Percentiles rank a stretch among this genome's conserved stretches.
Conservation (phyloP, 495 filamentous ascomycete genomes). For the Lophiotrema nucula region DNA sequence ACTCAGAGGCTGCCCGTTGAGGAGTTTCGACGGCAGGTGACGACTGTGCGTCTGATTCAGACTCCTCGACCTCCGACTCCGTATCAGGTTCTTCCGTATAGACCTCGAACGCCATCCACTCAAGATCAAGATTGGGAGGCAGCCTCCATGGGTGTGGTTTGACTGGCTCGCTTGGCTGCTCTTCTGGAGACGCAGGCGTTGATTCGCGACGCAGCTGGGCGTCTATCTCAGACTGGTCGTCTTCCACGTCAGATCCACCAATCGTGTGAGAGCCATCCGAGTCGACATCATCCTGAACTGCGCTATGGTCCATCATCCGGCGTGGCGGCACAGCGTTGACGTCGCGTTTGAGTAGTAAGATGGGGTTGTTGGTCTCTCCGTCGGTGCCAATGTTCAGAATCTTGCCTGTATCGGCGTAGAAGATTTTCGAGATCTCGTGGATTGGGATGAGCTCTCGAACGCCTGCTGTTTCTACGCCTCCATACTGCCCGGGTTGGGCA, state of each 20-base stretch:
- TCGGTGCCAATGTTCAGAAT: slow-evolving; percentile 86
- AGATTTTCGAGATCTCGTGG: slow-evolving; percentile 90
- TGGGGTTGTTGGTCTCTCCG: slow-evolving; percentile 77
- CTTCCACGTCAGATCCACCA: slow-evolving; percentile 37
- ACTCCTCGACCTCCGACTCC: slow-evolving; percentile 46
- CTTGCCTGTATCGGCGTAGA: slow-evolving; percentile 93
- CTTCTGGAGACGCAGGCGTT: slow-evolving; percentile 15
- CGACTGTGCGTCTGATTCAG: slow-evolving; percentile 56
- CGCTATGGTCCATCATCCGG: slow-evolving; percentile 56
- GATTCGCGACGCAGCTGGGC: slow-evolving; percentile 61
- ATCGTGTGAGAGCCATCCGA: slow-evolving; percentile 34
- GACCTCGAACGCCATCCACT: slow-evolving; percentile 95
- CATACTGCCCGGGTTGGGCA: slow-evolving; percentile 61
- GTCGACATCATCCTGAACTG: slow-evolving; percentile 25
- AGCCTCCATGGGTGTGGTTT: slow-evolving; percentile 57
- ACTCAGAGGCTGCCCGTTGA: slow-evolving; percentile 16
- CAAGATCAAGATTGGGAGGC: slow-evolving; percentile 78
- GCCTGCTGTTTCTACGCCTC: slow-evolving; percentile 70
- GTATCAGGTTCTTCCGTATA: slow-evolving; percentile 63
- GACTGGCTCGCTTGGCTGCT: background rate
- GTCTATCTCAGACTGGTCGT: slow-evolving; percentile 63
- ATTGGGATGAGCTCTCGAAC: slow-evolving; percentile 83
- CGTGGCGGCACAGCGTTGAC: slow-evolving; percentile 69
- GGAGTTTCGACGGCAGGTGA: slow-evolving; percentile 23
- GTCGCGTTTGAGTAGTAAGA: slow-evolving; percentile 85